A percentile compares a stretch with the other conserved stretches of the same genome.
Evolutionary conservation across 768 basidiomycete species (phyloP).

Genomic region (Macrolepiota albuminosa): DNA sequence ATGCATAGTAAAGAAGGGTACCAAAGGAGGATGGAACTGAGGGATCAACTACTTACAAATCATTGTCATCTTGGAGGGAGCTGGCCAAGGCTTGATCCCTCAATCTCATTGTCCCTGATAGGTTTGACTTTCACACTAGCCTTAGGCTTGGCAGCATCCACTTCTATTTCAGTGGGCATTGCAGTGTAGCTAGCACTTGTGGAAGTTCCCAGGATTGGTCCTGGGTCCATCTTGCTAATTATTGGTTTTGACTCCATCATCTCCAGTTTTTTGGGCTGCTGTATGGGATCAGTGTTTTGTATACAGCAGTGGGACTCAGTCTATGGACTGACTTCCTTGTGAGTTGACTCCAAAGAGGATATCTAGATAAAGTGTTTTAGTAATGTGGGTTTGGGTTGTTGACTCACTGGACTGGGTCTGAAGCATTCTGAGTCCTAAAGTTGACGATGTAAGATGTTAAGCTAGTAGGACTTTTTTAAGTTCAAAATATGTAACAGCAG

Average conservation of each 20-base stretch:
- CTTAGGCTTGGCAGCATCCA: background rate
- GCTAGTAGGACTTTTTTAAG: constrained; percentile 1
- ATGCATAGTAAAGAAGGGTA: too few species aligned
- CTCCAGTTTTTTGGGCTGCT: too few species aligned
- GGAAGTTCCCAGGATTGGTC: background rate
- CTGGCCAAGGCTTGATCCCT: too few species aligned
- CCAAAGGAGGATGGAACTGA: too few species aligned
- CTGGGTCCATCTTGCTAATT: too few species aligned
- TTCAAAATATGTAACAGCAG: background rate
- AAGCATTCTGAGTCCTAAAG: background rate
- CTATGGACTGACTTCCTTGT: background rate
- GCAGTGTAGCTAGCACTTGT: background rate
- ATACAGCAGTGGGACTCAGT: background rate
- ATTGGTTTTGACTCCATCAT: background rate
- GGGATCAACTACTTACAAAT: too few species aligned
- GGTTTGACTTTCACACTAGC: background rate
- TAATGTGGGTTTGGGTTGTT: background rate
- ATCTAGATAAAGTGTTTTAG: background rate
- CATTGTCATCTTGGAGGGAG: too few species aligned
- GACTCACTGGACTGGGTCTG: background rate
- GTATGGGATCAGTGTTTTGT: background rate
- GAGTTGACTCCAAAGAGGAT: background rate
- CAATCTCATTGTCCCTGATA: too few species aligned
- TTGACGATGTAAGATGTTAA: background rate
- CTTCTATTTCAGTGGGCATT: background rate